Base-by-base conservation (phyloP, 139 green algal species). In the Zygnema circumcarinatum region DNA sequence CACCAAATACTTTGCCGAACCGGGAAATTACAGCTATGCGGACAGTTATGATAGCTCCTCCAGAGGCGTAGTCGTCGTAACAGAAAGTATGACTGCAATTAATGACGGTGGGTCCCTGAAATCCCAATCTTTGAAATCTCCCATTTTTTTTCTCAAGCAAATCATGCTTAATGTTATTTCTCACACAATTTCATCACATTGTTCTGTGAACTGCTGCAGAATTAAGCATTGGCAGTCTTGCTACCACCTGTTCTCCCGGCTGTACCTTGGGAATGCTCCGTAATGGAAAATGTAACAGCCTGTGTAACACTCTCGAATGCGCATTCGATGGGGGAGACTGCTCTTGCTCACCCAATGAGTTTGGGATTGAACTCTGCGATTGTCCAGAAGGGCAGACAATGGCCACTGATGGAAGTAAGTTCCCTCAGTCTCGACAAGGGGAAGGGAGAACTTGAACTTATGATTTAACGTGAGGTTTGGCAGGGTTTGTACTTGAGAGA, bases 281-380 rank as follows among this genome's bases (percentile, higher is more conserved):
- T 1, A 79, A 86, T 40, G 80, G 80, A 39, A n/a, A 79, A 38
- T 86, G 80, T 69, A 25, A 86, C 53, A 86, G n/a, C 32, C 56
- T 39, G 52, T 86, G 80, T 69, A 39, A 80, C 80, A 79, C 36
- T 21, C 29, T 67, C 25, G 80, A 67, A 2, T 86, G 80, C 29
- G 80, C 41, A 7, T 86, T 78, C 75, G 80, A 86, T 25, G 80
- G 80, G 31, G 80, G 80, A 0, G 80, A 86, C 80, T 87, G 81
- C 21, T 42, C 62, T 1, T 87, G 81, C 62, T 22, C 62, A 36
- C 36, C 41, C 38, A 39, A 56, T 16, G 76, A 74, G 16, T 62
- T 84, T 33, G 76, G 76, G 42, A 54, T 56, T 33, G 76, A 36
- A 54, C 31, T 68, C 25, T 86, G 80, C 1, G 16, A 39, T 11